Evolutionary conservation across 2,329 filamentous ascomycete genomes (phyloP).

Genomic region (Cladosporium sp.): DNA sequence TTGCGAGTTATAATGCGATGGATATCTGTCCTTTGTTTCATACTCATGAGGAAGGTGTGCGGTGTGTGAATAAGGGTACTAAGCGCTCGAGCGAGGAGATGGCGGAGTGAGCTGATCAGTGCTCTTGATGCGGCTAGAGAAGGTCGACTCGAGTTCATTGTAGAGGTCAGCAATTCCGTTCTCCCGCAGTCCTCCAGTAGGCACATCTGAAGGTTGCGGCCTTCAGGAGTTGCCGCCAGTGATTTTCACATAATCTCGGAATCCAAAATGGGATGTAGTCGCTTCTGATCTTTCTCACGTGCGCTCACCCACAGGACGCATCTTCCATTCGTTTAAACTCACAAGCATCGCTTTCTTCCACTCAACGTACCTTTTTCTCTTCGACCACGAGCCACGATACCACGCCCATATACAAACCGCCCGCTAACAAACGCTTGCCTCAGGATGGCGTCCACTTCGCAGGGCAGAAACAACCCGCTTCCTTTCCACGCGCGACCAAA

Average conservation of each 20-base stretch:
- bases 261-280: neutral
- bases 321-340: no score
- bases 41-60: neutral
- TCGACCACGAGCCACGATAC: no score
- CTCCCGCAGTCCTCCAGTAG: no score
- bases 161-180: no score
- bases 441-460: neutral
- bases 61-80: neutral
- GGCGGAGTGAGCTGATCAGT: neutral
- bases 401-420: no score
- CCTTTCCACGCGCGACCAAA: neutral
- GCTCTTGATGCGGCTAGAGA: no score
- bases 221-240: neutral
- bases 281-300: no score
- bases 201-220: neutral
- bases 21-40: conserved; percentile 2
- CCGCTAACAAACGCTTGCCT: neutral
- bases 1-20: neutral
- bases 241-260: neutral
- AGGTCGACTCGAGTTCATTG: no score
- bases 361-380: no score
- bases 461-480: neutral
- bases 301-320: no score
- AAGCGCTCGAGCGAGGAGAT: conserved; percentile 7
- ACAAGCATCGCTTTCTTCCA: no score